Conservation (phyloP, 2,329 filamentous ascomycete genomes). For the Tolypocladium cylindrosporum region DNA sequence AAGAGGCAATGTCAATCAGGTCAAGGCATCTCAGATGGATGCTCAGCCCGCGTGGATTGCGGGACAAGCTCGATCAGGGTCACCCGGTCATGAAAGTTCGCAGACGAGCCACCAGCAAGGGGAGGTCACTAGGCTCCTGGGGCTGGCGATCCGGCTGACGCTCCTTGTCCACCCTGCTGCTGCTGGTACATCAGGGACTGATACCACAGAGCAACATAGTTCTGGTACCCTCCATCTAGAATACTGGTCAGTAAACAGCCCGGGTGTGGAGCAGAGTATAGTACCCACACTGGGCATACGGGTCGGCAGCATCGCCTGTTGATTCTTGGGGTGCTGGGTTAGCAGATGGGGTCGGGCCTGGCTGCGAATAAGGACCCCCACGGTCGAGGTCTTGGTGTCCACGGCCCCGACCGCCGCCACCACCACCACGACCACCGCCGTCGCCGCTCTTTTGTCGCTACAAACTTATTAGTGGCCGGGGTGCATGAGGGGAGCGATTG, state of each 20-base stretch:
- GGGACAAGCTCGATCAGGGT: slow-evolving; percentile 19
- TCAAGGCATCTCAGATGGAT: slow-evolving; percentile 20
- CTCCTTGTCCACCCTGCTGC: slow-evolving; percentile 27
- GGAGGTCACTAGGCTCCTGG: slow-evolving; percentile 26
- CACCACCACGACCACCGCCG: slow-evolving; percentile 33
- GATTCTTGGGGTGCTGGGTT: slow-evolving; percentile 31
- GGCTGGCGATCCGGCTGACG: slow-evolving; percentile 23
- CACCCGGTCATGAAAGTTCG: slow-evolving; percentile 19
- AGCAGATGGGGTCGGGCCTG: slow-evolving; percentile 30
- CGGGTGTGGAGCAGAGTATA: background rate
- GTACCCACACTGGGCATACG: slow-evolving; percentile 64
- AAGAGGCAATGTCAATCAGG: slow-evolving; percentile 20
- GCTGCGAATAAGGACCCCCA: slow-evolving; percentile 40
- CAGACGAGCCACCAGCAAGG: slow-evolving; percentile 7
- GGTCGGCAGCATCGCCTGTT: slow-evolving; percentile 47
- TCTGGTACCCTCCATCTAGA: slow-evolving; percentile 69
- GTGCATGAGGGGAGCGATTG: background rate
- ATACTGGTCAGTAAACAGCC: slow-evolving; percentile 9
- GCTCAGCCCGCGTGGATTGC: slow-evolving; percentile 4
- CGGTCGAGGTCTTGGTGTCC: slow-evolving; percentile 46
- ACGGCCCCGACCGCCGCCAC: slow-evolving; percentile 28
- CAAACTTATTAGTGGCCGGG: slow-evolving; percentile 16
- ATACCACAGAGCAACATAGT: slow-evolving; percentile 74
- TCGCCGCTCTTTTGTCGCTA: slow-evolving; percentile 46
- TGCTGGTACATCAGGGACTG: slow-evolving; percentile 47